Base-by-base conservation (phyloP, 768 basidiomycete species). In the Lactarius sp. region DNA sequence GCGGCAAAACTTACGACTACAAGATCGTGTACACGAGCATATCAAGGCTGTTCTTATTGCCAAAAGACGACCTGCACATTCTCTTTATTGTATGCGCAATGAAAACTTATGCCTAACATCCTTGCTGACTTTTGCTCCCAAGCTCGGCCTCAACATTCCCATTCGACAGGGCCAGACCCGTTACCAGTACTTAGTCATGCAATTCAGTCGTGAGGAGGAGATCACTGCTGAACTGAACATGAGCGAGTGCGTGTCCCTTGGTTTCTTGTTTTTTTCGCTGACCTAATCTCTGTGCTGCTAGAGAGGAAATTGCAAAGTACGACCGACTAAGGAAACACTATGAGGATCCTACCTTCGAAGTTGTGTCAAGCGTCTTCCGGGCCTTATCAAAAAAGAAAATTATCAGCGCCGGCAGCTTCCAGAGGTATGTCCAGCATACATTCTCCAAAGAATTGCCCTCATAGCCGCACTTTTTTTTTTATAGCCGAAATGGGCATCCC, bases 1-100 rank as follows among this genome's bases (percentile, higher is more conserved):
- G 94, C n/a, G 97, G 97, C 57, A 97, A 98, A 77, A 98, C 95
- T 1, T 98, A 98, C 76, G 97, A 99, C 75, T 99, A 99, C 82
- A 94, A 98, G 76, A 92, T 99, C 62, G 80, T 92, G 27, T 97
- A 95, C 75, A 81, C 83, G 42, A 90, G 88, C 66, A 92, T 99
- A 69, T 86, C 90, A 27, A 82, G 85, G 62, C 77, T 98, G 9
- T 99, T 98, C 81, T 79, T 98, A 27, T 80, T 99, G 5, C 97
- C 97, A 18, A 96, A 97, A 72, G 97, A 99, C 71, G 97, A 98
- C 68, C 85, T 91, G 58, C 96, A 98, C 71, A 89, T 97, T 41
- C 80, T 97, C 59, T 94, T 99, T 72, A 95, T 99, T 64, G 93
- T 95, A 71, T 67, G 91, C 76, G 3, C 33, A 20, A 9, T 34